These are phyloP conservation scores for Calamus simplicifolius DNA, from an alignment of 176 grass and related monocot species.

Conservation along the genomic window DNA sequence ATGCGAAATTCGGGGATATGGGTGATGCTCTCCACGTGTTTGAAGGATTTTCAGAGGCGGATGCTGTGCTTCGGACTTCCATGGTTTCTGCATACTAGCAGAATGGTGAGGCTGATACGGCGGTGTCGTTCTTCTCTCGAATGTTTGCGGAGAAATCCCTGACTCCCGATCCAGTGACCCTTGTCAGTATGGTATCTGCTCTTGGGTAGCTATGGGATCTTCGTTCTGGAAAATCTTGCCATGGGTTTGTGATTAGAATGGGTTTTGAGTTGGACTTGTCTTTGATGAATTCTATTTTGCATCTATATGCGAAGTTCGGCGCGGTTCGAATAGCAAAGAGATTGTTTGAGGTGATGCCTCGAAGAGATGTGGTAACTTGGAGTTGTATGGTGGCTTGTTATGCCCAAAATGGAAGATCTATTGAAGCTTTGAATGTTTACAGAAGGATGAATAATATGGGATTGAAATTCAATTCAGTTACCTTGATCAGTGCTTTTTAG, in stretches of 20 bases:
- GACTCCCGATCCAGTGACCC: slow-evolving; percentile 35
- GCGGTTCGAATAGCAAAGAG: slow-evolving; percentile 16
- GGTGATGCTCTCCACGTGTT: slow-evolving; percentile 25
- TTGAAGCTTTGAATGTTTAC: slow-evolving; percentile 33
- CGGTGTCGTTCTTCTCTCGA: slow-evolving; percentile 44
- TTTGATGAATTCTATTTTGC: slow-evolving; percentile 39
- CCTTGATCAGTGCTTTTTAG: slow-evolving; percentile 42
- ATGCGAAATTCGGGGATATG: slow-evolving; percentile 46
- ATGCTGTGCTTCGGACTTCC: slow-evolving; percentile 52
- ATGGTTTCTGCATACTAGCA: slow-evolving; percentile 50
- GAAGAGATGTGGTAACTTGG: slow-evolving; percentile 53
- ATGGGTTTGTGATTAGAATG: slow-evolving; percentile 42
- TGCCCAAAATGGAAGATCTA: slow-evolving; percentile 27
- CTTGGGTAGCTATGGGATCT: slow-evolving; percentile 26
- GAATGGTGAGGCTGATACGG: slow-evolving; percentile 38
- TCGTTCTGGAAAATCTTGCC: slow-evolving; percentile 33
- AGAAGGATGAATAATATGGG: slow-evolving; percentile 39
- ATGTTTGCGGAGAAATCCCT: slow-evolving; percentile 24
- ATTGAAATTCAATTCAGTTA: slow-evolving; percentile 36
- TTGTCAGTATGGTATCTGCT: slow-evolving; percentile 53
- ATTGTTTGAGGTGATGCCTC: slow-evolving; percentile 28
- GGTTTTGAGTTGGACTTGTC: slow-evolving; percentile 30
- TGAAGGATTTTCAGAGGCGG: slow-evolving; percentile 30
- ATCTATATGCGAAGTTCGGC: slow-evolving; percentile 41
- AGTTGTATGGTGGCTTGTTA: slow-evolving; percentile 52